Percentiles rank a stretch among this genome's conserved stretches.
phyloP scores from a whole-genome alignment of 768 basidiomycete species.

The Lyophyllum semitale region DNA sequence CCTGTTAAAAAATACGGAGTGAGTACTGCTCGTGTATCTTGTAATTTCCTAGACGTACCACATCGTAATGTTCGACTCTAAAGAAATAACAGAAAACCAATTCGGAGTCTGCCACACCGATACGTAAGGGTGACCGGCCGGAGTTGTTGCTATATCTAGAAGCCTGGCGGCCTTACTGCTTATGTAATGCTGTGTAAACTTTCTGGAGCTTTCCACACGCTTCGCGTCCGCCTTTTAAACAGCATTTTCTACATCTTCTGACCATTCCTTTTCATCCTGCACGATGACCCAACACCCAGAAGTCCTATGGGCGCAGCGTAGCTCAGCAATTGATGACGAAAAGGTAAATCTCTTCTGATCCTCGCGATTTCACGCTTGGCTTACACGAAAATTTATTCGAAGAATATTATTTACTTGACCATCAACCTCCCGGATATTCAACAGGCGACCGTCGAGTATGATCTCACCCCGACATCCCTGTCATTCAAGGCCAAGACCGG shows the following conservation, averaged over 20 bases:
- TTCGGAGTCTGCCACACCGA: too few species aligned
- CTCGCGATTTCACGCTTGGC: constrained; percentile 21
- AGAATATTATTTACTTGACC: constrained; percentile 90
- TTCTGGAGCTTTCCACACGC: constrained; percentile 46
- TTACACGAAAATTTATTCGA: constrained; percentile 15
- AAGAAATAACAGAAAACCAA: background rate
- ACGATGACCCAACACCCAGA: constrained; percentile 73
- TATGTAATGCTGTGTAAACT: constrained; percentile 23
- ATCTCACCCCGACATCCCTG: constrained; percentile 56
- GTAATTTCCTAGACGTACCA: constrained; percentile 45
- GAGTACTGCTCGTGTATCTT: background rate
- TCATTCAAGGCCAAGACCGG: constrained; percentile 68
- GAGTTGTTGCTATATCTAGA: constrained; percentile 12
- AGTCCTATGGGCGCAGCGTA: constrained; percentile 94
- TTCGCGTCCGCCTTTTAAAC: constrained; percentile 12
- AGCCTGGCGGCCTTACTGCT: background rate
- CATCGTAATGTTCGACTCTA: constrained; percentile 31
- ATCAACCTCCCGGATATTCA: constrained; percentile 80
- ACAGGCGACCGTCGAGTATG: constrained; percentile 56
- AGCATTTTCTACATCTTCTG: constrained; percentile 24
- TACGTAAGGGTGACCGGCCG: background rate
- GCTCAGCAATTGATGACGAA: constrained; percentile 58
- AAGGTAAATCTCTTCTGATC: constrained; percentile 53
- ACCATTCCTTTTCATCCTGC: constrained; percentile 16
- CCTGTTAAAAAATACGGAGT: constrained; percentile 40